Base-by-base conservation (phyloP, 2,329 filamentous ascomycete genomes). In the Nemania sp. region DNA sequence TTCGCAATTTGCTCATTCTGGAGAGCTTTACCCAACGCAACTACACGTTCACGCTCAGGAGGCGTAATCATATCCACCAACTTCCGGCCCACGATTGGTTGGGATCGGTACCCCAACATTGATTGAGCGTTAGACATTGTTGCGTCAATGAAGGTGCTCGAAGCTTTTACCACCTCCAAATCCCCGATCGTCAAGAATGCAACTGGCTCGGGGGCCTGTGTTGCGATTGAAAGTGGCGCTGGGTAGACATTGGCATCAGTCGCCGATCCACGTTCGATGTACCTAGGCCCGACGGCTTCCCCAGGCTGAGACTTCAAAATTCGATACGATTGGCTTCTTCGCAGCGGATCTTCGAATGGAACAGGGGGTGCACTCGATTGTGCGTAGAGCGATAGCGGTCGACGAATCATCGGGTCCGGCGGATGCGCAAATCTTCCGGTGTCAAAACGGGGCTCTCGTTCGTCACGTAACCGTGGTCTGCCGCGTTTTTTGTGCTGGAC, bases 401-500 rank as follows among this genome's bases (percentile, higher is more conserved):
- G 78, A 67, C 82, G 81, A 64, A 75, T 72, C 32, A 75, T 73
- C 55, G 76, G 72, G 68, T 84, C 83, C 58, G 77, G 73, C 11
- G 77, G 74, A 62, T 79, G 78, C 47, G 78, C 74, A 60, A 79
- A 80, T 59, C 81, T 78, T 2, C 79, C 72, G 15, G 78, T 72
- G 60, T 87, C 86, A 68, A 83, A 87, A 64, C 85, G 80, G 50
- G 81, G 71, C 65, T 88, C 85, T 67, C 84, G 80, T 61, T 91
- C 89, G 71, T 94, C 90, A 68, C 90, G 85, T 67, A 95, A 79
- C 65, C 91, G 83, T 61, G 91, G 91, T 50, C 91, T 83, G 43
- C 91, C 91, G 68, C 91, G 81, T 74, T 94, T 95, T 76, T 94
- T 95, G 76, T 95, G 91, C 71, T 92, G 89, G 35, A 95, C 90